A percentile compares a stretch with the other conserved stretches of the same genome.
phyloP scores from a whole-genome alignment of 805 yeast genomes.

The Wickerhamomyces bovis region DNA sequence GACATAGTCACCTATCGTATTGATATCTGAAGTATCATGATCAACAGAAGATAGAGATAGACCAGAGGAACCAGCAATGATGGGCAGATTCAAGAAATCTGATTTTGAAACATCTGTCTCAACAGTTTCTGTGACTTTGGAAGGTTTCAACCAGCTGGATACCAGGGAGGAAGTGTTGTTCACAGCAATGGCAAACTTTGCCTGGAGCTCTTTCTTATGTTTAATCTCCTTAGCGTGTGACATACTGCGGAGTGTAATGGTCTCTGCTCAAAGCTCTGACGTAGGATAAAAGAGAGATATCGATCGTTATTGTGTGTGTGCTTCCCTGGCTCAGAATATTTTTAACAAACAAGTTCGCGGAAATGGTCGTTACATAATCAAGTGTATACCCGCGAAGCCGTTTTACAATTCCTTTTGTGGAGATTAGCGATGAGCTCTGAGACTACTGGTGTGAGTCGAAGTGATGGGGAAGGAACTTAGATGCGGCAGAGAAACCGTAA shows the following conservation, averaged over 20 bases:
- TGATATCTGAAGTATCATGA: constrained; percentile 4
- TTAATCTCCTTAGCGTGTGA: constrained; percentile 22
- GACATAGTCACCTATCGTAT: constrained; percentile 24
- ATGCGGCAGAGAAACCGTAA: too few relatives aligned
- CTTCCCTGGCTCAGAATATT: too few relatives aligned
- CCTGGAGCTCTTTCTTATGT: constrained; percentile 21
- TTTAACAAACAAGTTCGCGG: too few relatives aligned
- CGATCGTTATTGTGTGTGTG: too few relatives aligned
- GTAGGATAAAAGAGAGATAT: too few relatives aligned
- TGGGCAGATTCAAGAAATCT: constrained; percentile 21
- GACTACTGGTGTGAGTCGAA: too few relatives aligned
- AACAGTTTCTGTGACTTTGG: neutral
- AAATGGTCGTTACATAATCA: neutral
- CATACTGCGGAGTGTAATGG: constrained; percentile 7
- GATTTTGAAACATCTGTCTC: constrained; percentile 12
- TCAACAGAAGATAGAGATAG: constrained; percentile 8
- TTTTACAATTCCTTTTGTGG: too few relatives aligned
- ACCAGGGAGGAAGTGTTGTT: constrained; percentile 15
- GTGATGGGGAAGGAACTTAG: too few relatives aligned
- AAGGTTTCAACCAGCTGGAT: constrained; percentile 19
- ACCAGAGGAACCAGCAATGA: constrained; percentile 19
- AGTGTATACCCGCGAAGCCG: too few relatives aligned
- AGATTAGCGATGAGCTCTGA: too few relatives aligned
- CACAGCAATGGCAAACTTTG: constrained; percentile 18
- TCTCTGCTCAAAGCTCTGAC: too few relatives aligned